phyloP scores from a whole-genome alignment of 306 rosid genomes.

The Fragaria iinumae region DNA sequence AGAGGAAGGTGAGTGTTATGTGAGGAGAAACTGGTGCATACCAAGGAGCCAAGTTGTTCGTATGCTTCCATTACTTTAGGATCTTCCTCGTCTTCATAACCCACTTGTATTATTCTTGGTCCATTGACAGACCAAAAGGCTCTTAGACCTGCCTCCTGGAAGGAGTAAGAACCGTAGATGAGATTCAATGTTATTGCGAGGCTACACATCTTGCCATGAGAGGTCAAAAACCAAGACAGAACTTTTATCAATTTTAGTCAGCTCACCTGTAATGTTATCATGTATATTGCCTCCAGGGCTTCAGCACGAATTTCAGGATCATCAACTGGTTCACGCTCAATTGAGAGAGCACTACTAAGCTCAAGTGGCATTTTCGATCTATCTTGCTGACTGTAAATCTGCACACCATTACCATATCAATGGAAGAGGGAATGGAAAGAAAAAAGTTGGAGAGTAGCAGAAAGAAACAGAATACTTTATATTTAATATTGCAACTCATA shows the following conservation, averaged over 20 bases:
- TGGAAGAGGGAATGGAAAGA: constrained; percentile 14
- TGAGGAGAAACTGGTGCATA: constrained; percentile 28
- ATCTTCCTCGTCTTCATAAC: constrained; percentile 88
- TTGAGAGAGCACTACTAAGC: constrained; percentile 80
- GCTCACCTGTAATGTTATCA: constrained; percentile 74
- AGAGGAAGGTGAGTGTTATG: constrained; percentile 6
- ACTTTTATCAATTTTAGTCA: background rate
- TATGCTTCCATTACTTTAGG: constrained; percentile 87
- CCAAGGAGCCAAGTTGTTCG: constrained; percentile 93
- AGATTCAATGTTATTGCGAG: constrained; percentile 1
- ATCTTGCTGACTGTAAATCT: constrained; percentile 77
- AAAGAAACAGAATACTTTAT: background rate
- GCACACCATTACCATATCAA: constrained; percentile 26
- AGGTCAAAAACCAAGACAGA: background rate
- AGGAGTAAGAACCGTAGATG: background rate
- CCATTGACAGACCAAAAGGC: constrained; percentile 96
- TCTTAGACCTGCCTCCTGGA: constrained; percentile 87
- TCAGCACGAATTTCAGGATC: constrained; percentile 84
- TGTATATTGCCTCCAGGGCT: constrained; percentile 83
- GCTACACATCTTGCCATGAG: background rate
- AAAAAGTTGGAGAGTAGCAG: background rate
- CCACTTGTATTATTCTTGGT: constrained; percentile 83
- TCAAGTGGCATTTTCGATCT: constrained; percentile 91
- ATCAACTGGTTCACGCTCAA: constrained; percentile 74
- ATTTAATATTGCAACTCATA: constrained; percentile 4